Percentiles rank a stretch among this genome's conserved stretches.
Evolutionary conservation across 2,329 filamentous ascomycete genomes (phyloP).

Genomic region (Fusarium albosuccineum): DNA sequence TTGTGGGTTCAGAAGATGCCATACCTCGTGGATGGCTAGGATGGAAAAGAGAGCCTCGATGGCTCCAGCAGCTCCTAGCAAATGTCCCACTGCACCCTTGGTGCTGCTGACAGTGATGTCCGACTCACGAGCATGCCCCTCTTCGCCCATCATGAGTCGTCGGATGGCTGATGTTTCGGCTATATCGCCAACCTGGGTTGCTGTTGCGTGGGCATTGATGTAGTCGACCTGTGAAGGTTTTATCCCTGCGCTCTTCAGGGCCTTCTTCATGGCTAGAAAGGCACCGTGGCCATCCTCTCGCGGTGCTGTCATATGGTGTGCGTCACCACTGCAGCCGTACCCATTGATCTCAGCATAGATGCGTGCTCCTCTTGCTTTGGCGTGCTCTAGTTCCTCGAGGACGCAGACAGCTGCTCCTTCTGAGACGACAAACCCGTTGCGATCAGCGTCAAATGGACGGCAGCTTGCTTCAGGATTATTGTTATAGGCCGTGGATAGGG

Average conservation of each 20-base stretch:
- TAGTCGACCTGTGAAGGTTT: constrained; percentile 83
- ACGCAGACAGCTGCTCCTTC: constrained; percentile 92
- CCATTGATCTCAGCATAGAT: constrained; percentile 93
- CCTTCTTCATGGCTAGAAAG: constrained; percentile 85
- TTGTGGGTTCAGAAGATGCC: constrained; percentile 46
- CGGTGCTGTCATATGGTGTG: constrained; percentile 93
- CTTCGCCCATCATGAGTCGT: constrained; percentile 78
- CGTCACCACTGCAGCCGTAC: constrained; percentile 92
- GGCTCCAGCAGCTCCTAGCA: constrained; percentile 91
- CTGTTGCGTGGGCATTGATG: constrained; percentile 95
- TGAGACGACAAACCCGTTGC: constrained; percentile 90
- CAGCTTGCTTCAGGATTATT: constrained; percentile 77
- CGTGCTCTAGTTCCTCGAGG: constrained; percentile 92
- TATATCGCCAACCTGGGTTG: constrained; percentile 85
- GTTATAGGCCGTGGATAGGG: constrained; percentile 86
- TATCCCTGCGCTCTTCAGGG: constrained; percentile 78
- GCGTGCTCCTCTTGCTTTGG: constrained; percentile 78
- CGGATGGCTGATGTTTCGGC: constrained; percentile 90
- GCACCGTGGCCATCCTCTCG: constrained; percentile 86
- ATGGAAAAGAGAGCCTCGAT: constrained; percentile 90
- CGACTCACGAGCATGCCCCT: constrained; percentile 71
- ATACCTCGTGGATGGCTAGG: constrained; percentile 81
- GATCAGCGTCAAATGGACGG: constrained; percentile 84
- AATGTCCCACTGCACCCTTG: constrained; percentile 91
- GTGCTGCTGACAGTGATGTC: constrained; percentile 90